Evolutionary conservation across 495 filamentous ascomycete genomes (phyloP).

Genomic region (Astrocystis sublimbata): DNA sequence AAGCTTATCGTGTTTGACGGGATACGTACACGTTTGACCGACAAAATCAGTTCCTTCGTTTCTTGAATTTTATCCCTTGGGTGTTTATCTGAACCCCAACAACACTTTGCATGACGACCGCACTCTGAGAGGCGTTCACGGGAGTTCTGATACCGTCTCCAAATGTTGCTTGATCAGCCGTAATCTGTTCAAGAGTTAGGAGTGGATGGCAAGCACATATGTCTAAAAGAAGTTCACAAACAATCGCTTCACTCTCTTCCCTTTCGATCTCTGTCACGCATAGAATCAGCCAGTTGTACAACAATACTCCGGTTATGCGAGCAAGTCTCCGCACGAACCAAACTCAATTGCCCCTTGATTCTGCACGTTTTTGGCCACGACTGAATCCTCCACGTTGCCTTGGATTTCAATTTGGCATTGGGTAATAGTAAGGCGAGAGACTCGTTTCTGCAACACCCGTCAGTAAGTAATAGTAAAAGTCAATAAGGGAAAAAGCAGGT

Average conservation of each 20-base stretch:
- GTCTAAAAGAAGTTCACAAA: not conserved
- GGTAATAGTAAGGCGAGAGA: not conserved
- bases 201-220: not conserved
- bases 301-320: not conserved
- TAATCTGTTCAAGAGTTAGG: not conserved
- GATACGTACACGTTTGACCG: too few relatives aligned
- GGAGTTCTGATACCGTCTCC: not conserved
- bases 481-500: not conserved
- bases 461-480: not conserved
- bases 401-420: not conserved
- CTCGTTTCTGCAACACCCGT: not conserved
- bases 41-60: too few relatives aligned
- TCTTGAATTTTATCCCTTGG: too few relatives aligned
- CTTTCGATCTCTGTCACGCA: not conserved
- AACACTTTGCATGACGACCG: too few relatives aligned
- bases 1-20: too few relatives aligned
- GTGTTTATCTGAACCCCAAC: too few relatives aligned
- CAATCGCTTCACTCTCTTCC: not conserved
- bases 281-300: not conserved
- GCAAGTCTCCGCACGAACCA: not conserved
- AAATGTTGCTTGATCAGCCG: not conserved
- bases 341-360: not conserved
- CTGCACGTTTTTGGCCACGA: not conserved
- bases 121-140: not conserved
- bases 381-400: not conserved